Evolutionary conservation across 176 grass and related monocot genomes (phyloP).

Genomic region (Panicum miliaceum): DNA sequence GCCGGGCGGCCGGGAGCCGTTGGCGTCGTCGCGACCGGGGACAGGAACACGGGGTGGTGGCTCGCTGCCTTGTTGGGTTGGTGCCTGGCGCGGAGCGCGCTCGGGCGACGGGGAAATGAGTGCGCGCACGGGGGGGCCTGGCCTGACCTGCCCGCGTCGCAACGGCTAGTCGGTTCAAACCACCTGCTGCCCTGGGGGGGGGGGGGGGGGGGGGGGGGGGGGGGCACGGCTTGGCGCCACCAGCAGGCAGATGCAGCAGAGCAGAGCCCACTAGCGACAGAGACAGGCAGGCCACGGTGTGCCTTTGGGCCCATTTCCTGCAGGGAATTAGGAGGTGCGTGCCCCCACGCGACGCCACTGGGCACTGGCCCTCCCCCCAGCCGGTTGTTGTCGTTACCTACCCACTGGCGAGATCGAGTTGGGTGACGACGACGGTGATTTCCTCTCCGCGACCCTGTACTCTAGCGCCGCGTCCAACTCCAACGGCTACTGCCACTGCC

Average conservation of each 20-base stretch:
- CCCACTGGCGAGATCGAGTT: not conserved
- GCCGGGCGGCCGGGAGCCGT: not conserved
- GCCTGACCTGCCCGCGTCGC: not conserved
- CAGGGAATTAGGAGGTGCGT: not conserved
- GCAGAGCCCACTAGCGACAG: not conserved
- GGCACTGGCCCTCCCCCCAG: not conserved
- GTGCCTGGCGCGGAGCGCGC: no score
- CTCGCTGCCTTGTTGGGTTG: no score
- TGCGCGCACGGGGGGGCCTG: not conserved
- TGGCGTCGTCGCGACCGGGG: not conserved
- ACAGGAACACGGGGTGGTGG: no score
- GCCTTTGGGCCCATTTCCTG: not conserved
- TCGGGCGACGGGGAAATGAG: not conserved
- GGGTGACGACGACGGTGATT: not conserved
- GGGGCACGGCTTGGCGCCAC: not conserved
- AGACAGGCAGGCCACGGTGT: not conserved
- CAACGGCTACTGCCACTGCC: constrained; percentile 32
- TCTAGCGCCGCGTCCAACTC: not conserved
- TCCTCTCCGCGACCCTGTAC: not conserved
- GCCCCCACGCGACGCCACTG: not conserved
- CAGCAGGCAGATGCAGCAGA: not conserved
- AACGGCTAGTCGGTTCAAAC: constrained; percentile 38
- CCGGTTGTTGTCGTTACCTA: not conserved
- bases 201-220: no score
- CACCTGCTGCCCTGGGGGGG: not conserved